Conservation (phyloP, 1,284 basidiomycete genomes). For the Pulveroboletus sp. region DNA sequence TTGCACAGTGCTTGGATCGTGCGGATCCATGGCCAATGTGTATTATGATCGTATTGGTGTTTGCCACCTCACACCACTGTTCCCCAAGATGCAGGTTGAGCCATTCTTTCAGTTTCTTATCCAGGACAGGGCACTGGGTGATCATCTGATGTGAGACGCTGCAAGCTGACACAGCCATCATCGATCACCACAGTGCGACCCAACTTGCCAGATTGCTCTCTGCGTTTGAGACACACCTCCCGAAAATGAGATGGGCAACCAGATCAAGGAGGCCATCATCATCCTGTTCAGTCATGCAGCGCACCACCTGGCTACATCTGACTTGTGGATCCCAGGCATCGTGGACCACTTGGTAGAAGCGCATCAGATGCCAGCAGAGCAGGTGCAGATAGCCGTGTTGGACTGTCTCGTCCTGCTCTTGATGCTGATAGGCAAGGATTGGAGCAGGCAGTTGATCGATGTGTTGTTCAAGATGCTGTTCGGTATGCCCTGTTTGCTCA, state of each 20-base stretch:
- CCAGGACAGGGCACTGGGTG: constrained; percentile 82
- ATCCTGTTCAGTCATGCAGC: constrained; percentile 95
- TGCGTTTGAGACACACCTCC: constrained; percentile 79
- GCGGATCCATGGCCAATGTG: constrained; percentile 91
- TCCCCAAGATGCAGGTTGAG: constrained; percentile 65
- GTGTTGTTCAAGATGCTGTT: constrained; percentile 76
- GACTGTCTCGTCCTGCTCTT: constrained; percentile 92
- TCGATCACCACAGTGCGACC: constrained; percentile 81
- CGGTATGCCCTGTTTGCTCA: constrained; percentile 58
- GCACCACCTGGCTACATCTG: constrained; percentile 77
- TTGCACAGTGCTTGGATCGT: constrained; percentile 84
- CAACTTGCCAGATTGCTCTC: constrained; percentile 76
- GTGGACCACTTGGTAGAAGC: constrained; percentile 90
- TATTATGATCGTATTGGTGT: constrained; percentile 70
- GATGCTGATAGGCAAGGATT: constrained; percentile 56
- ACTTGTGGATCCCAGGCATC: constrained; percentile 77
- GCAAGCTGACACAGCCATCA: constrained; percentile 75
- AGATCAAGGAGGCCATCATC: constrained; percentile 92
- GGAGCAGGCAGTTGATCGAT: constrained; percentile 70
- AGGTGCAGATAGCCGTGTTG: constrained; percentile 95
- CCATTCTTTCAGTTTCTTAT: constrained; percentile 90
- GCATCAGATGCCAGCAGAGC: constrained; percentile 91
- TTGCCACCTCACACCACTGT: constrained; percentile 71
- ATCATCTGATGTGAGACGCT: constrained; percentile 90
- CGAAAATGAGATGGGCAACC: constrained; percentile 76